Base-by-base conservation (phyloP, 140 eudicot species). In the Eryngium alpinum region DNA sequence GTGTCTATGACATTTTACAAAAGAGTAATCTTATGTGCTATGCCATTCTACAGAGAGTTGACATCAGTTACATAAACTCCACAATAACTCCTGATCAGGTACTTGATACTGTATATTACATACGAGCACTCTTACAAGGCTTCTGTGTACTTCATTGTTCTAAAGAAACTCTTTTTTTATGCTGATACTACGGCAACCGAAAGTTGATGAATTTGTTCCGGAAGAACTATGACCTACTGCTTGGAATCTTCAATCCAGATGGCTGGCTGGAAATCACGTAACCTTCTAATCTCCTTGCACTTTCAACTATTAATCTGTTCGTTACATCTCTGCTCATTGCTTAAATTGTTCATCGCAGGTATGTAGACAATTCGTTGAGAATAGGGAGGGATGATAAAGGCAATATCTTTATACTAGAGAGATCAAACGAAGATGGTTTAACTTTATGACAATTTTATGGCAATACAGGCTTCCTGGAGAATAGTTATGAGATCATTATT, bases 221-320 rank as follows among this genome's bases (percentile, higher is more conserved):
- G 63, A 92, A 95, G 82, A 95, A 95, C 90, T 91, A 89, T 62
- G 92, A 92, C 7, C 83, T 92, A 72, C 89, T 91, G 69, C 93
- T 95, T 6, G 84, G 88, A 81, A 95, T 94, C 78, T 94, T 94
- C 84, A 94, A 91, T 82, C 99, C 99, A 0, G 95, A 92, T 25
- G 97, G 97, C 44, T 95, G 99, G 99, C 97, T 95, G 44, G 97
- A 95, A 88, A 95, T 88, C 78, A 91, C 99, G 99, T 92, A 49
- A 84, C 92, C 93, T 89, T 89, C 79, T 19, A 46, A 9, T 32
- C 53, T 12, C 56, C 18, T 69, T 43, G 18, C n/a, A 50, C 17
- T 32, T 65, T 27, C 2, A 3, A 32, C 29, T n/a, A 43, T 34
- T 31, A 32, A 19, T 38, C 16, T 72, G 67, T 49, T 15, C 14